Base-by-base conservation (phyloP, 2,329 filamentous ascomycete genomes). In the Tolypocladium cylindrosporum region DNA sequence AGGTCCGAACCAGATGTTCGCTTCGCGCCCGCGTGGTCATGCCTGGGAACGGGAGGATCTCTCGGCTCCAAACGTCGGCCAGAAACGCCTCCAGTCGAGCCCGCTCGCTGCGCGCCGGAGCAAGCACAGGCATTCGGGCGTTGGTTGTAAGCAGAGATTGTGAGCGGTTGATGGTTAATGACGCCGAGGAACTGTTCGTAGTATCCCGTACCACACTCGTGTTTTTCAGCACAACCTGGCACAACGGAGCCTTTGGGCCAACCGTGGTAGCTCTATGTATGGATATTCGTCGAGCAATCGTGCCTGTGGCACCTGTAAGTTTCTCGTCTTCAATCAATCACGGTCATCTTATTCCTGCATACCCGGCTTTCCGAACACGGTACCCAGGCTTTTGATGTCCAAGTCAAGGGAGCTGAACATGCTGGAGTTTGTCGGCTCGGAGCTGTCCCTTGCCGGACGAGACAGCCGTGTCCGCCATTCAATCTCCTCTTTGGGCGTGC, bases 201-300 rank as follows among this genome's bases (percentile, higher is more conserved):
- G 75, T 69, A 50, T 87, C 82, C 64, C 85, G 87, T 53, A 84
- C 77, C 2, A 83, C 81, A 64, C 86, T 86, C 0, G 92, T 96
- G 66, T 95, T 95, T 68, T 90, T 93, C 67, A 97, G 84, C 54
- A 96, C 88, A 55, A 96, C 85, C 66, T 94, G 89, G 61, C 82
- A 88, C 56, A 88, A 71, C 45, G 85, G 79, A 16, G 83, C 81
- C 64, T 85, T 89, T 16, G 85, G 79, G 19, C 88, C 86, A 31
- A 91, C 78, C 0, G 90, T 90, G 1, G 87, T 86, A 36, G 90
- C 84, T 60, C 90, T 82, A 64, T 93, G 89, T 61, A 96, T 87
- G 2, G 91, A 95, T 64, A 91, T 81, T 57, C 83, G 82, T 59
- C 87, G 82, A 59, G 86, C 82, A 62, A 84, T 71, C 36, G 82